Conservation (phyloP, 1,284 basidiomycete genomes). For the Apiotrichum akiyoshidainum region DNA sequence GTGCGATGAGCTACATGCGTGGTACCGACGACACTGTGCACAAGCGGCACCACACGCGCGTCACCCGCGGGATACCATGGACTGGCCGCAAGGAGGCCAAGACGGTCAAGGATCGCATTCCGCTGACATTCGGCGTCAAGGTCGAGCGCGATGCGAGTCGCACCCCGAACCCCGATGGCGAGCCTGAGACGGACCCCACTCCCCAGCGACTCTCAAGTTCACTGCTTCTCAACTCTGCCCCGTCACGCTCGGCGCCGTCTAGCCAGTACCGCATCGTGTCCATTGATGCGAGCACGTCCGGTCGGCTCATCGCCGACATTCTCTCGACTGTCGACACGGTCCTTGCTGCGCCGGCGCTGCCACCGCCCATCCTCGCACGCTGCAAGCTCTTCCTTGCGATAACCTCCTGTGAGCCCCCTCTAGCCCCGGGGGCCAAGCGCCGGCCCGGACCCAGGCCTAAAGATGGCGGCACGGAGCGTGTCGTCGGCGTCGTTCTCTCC, state of each 20-base stretch:
- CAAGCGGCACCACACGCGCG: conserved; percentile 47
- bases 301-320: conserved; percentile 46
- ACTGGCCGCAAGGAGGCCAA: conserved; percentile 13
- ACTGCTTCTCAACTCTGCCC: too few relatives aligned
- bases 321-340: conserved; percentile 50
- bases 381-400: conserved; percentile 51
- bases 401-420: conserved; percentile 33
- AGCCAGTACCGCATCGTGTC: conserved; percentile 27
- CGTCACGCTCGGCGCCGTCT: neutral
- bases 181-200: too few relatives aligned
- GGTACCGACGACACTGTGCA: conserved; percentile 51
- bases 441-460: conserved; percentile 4
- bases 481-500: conserved; percentile 50
- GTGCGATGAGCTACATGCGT: conserved; percentile 51
- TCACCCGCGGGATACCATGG: conserved; percentile 50
- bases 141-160: neutral
- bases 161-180: neutral
- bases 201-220: too few relatives aligned
- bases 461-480: conserved; percentile 29
- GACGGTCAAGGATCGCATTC: neutral
- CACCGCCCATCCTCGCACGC: conserved; percentile 36
- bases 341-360: conserved; percentile 48
- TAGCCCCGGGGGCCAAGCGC: conserved; percentile 10
- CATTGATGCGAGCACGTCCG: conserved; percentile 35
- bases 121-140: neutral